Evolutionary conservation across 2,329 filamentous ascomycete species (phyloP).

Genomic region (Trichoderma sp.): DNA sequence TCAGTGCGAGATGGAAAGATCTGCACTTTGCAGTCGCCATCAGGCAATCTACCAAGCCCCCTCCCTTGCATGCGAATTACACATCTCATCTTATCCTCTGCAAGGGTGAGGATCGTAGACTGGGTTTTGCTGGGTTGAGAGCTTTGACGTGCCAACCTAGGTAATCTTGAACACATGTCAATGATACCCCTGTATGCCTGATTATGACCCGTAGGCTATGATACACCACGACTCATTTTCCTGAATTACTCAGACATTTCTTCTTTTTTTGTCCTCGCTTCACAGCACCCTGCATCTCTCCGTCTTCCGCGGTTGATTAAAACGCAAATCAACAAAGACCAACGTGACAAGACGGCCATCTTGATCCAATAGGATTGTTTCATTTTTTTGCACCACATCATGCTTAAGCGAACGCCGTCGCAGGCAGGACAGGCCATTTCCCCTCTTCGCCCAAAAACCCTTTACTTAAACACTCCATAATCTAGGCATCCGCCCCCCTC

Average conservation of each 20-base stretch:
- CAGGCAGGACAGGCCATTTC: background rate
- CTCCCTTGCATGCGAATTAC: background rate
- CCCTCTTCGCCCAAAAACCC: background rate
- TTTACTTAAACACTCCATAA: background rate
- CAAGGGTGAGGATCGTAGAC: background rate
- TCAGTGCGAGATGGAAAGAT: background rate
- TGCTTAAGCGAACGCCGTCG: background rate
- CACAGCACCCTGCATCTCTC: background rate
- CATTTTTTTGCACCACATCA: background rate
- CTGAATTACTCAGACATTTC: background rate
- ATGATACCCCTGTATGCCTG: background rate
- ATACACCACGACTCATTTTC: background rate
- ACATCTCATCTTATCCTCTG: background rate
- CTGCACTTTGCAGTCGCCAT: background rate
- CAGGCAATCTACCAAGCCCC: background rate
- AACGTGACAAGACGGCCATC: background rate
- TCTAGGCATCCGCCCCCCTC: conserved; percentile 17
- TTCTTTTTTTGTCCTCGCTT: background rate
- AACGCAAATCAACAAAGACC: background rate
- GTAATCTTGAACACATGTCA: too few relatives aligned
- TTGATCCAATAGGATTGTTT: background rate
- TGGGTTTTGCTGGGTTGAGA: background rate
- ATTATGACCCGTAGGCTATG: background rate
- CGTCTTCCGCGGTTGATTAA: background rate
- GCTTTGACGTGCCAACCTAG: too few relatives aligned